Percentiles rank a stretch among this genome's conserved stretches.
Conservation (phyloP, 2,329 filamentous ascomycete genomes). For the Pezizomycotina sp. region DNA sequence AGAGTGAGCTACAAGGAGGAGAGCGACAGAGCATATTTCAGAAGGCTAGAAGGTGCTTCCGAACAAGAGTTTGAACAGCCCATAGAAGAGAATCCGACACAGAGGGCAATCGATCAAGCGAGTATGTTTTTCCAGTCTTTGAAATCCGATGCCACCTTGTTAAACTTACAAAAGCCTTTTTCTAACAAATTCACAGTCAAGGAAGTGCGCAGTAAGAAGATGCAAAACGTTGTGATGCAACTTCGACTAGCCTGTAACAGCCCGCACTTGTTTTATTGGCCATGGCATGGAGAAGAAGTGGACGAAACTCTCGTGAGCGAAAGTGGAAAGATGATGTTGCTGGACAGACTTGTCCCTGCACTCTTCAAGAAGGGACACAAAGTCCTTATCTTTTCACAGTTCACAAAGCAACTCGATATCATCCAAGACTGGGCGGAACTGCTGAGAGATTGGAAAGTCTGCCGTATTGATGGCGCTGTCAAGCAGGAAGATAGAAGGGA, state of each 20-base stretch:
- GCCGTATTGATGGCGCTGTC: slow-evolving; percentile 81
- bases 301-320: slow-evolving; percentile 71
- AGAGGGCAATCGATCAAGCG: slow-evolving; percentile 10
- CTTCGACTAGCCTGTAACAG: slow-evolving; percentile 82
- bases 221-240: slow-evolving; percentile 86
- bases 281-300: slow-evolving; percentile 49
- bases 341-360: slow-evolving; percentile 66
- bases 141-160: too few relatives aligned
- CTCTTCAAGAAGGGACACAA: slow-evolving; percentile 67
- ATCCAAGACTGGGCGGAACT: slow-evolving; percentile 67
- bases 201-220: slow-evolving; percentile 76
- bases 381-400: slow-evolving; percentile 90
- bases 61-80: slow-evolving; percentile 12
- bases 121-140: too few relatives aligned
- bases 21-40: slow-evolving; percentile 33
- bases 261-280: slow-evolving; percentile 93
- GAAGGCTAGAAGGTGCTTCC: slow-evolving; percentile 33
- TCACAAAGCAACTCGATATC: slow-evolving; percentile 84
- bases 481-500: slow-evolving; percentile 52
- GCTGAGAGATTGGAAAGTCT: slow-evolving; percentile 64
- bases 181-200: too few relatives aligned
- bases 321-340: slow-evolving; percentile 87
- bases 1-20: slow-evolving; percentile 17
- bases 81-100: slow-evolving; percentile 20
- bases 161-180: too few relatives aligned